phyloP scores from a whole-genome alignment of 805 yeast genomes.

The Tetrapisispora iriomotensis region DNA sequence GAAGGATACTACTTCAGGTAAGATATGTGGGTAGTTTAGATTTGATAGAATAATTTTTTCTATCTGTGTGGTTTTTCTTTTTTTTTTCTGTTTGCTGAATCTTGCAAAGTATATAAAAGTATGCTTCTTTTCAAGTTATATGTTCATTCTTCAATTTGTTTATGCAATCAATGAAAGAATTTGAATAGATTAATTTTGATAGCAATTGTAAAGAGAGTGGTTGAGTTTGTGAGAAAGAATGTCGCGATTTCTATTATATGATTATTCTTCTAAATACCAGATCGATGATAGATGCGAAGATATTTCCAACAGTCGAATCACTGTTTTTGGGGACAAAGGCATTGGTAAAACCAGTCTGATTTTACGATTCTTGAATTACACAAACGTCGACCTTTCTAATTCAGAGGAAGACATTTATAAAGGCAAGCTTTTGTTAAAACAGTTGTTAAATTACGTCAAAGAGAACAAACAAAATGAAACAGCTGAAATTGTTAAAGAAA shows the following conservation, averaged over 20 bases:
- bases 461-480: not conserved
- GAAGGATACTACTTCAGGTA: too few species aligned
- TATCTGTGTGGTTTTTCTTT: too few species aligned
- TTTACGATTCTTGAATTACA: slow-evolving; percentile 14
- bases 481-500: not conserved
- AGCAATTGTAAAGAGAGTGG: too few species aligned
- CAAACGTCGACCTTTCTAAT: not conserved
- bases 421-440: not conserved
- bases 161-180: too few species aligned
- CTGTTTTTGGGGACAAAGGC: slow-evolving; percentile 18
- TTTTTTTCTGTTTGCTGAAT: too few species aligned
- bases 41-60: too few species aligned
- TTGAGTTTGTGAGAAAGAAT: too few species aligned
- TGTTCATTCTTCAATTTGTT: too few species aligned
- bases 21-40: too few species aligned
- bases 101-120: too few species aligned
- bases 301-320: slow-evolving; percentile 12
- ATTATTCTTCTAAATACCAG: slow-evolving; percentile 3
- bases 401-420: not conserved
- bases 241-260: slow-evolving; percentile 5
- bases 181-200: too few species aligned
- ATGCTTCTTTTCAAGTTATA: too few species aligned
- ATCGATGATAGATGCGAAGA: slow-evolving; percentile 16
- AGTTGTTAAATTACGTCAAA: not conserved
- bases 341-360: slow-evolving; percentile 23